Evolutionary conservation across 768 basidiomycete genomes (phyloP).

Genomic region (Trametes cubensis): DNA sequence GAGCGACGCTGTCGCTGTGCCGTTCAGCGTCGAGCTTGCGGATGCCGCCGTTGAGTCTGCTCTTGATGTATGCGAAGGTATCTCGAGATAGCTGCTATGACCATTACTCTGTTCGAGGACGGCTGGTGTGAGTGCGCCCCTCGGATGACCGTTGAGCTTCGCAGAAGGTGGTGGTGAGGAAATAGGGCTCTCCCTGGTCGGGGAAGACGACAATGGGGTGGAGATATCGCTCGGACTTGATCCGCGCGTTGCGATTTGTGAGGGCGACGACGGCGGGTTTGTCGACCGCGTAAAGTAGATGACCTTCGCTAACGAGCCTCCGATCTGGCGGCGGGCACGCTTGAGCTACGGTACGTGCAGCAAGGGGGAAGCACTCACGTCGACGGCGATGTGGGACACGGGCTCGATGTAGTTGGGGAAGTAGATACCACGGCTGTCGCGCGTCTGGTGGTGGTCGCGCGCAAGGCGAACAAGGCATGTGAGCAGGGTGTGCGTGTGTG

Average conservation of each 20-base stretch:
- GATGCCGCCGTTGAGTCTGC: conserved; percentile 13
- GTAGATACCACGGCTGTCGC: conserved; percentile 96
- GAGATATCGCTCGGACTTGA: conserved; percentile 52
- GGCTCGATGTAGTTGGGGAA: conserved; percentile 97
- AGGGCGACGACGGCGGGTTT: conserved; percentile 79
- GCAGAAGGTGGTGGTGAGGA: conserved; percentile 37
- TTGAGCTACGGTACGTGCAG: conserved; percentile 24
- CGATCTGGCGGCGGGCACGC: conserved; percentile 61
- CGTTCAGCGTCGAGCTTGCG: conserved; percentile 24
- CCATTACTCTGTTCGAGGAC: conserved; percentile 46
- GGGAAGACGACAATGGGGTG: conserved; percentile 36
- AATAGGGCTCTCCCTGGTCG: conserved; percentile 30
- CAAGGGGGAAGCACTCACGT: conserved; percentile 59
- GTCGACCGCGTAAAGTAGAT: conserved; percentile 97
- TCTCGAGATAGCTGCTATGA: conserved; percentile 12
- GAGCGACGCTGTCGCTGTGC: conserved; percentile 40
- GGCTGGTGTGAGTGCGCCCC: conserved; percentile 82
- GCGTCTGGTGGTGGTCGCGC: conserved; percentile 53
- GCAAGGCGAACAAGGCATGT: conserved; percentile 14
- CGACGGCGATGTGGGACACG: conserved; percentile 95
- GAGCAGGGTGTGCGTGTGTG: conserved; percentile 12
- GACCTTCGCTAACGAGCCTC: conserved; percentile 96
- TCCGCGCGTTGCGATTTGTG: conserved; percentile 61
- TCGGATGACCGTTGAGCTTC: conserved; percentile 46
- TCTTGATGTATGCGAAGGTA: conserved; percentile 19